Conservation (phyloP, 768 basidiomycete genomes). For the Leccinum ochraceum region DNA sequence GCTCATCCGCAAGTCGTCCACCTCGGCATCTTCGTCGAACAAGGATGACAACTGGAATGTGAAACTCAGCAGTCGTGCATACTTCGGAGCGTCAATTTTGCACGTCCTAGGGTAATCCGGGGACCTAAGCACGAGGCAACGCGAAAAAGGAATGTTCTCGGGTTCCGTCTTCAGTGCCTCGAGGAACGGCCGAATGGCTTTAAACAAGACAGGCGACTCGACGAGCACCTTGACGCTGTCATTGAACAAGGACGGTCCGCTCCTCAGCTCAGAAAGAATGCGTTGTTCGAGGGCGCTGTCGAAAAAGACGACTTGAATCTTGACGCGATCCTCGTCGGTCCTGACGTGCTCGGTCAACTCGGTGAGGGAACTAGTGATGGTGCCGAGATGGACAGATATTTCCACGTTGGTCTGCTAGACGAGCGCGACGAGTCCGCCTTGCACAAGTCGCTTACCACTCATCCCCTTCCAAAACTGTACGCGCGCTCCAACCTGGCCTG, state of each 20-base stretch:
- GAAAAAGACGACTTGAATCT: constrained; percentile 60
- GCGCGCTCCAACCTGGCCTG: constrained; percentile 39
- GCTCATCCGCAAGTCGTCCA: constrained; percentile 42
- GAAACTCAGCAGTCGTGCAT: constrained; percentile 56
- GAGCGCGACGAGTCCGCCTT: constrained; percentile 48
- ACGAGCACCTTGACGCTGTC: constrained; percentile 43
- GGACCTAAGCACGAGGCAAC: constrained; percentile 50
- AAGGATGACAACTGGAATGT: constrained; percentile 56
- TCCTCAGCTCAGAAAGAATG: constrained; percentile 40
- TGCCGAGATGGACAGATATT: constrained; percentile 55
- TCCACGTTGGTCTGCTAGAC: constrained; percentile 13
- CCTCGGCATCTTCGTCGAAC: constrained; percentile 42
- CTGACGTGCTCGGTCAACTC: constrained; percentile 51
- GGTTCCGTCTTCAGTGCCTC: constrained; percentile 60
- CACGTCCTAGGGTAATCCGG: constrained; percentile 33
- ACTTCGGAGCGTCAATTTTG: constrained; percentile 52
- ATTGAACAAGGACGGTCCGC: constrained; percentile 25
- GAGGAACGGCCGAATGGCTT: constrained; percentile 67
- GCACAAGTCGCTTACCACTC: constrained; percentile 56
- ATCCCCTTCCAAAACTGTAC: constrained; percentile 61
- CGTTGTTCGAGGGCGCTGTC: constrained; percentile 56
- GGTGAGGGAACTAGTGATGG: constrained; percentile 41
- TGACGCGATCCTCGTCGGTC: constrained; percentile 35
- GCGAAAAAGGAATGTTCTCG: constrained; percentile 53
- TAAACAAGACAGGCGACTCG: constrained; percentile 67